Evolutionary conservation across 495 filamentous ascomycete genomes (phyloP).

Genomic region (Daldinia childiae): DNA sequence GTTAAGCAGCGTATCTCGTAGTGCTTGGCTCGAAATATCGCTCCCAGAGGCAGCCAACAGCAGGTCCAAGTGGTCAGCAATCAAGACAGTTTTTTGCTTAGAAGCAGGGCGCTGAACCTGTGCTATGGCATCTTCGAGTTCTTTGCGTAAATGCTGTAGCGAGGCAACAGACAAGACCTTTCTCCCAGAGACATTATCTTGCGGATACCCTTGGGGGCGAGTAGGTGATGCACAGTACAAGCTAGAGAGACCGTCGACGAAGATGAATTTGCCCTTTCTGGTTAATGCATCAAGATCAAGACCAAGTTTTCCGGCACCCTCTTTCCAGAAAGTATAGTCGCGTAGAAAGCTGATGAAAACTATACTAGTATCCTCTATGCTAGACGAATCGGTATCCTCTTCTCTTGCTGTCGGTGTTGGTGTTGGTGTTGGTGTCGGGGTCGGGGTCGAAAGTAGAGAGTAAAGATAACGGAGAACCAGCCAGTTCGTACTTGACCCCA

Average conservation of each 20-base stretch:
- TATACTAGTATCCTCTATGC: constrained; percentile 54
- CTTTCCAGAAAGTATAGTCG: constrained; percentile 78
- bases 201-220: constrained; percentile 7
- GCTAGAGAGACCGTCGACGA: constrained; percentile 75
- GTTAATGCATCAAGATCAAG: constrained; percentile 72
- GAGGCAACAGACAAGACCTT: constrained; percentile 28
- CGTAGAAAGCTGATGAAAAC: constrained; percentile 84
- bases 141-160: constrained; percentile 28
- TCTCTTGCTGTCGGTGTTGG: constrained; percentile 9
- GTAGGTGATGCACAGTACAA: constrained; percentile 48
- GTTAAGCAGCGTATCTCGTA: constrained; percentile 58
- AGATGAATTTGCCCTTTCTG: constrained; percentile 67
- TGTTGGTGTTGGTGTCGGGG: too few relatives aligned
- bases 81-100: constrained; percentile 49
- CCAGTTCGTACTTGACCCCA: constrained; percentile 80
- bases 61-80: constrained; percentile 67
- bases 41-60: constrained; percentile 59
- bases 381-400: constrained; percentile 7
- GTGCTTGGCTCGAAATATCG: constrained; percentile 28
- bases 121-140: constrained; percentile 36
- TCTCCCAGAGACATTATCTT: constrained; percentile 5
- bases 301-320: constrained; percentile 69
- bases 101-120: constrained; percentile 31
- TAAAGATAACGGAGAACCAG: constrained; percentile 72
- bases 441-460: constrained; percentile 56